Evolutionary conservation across 169 alveolate species (phyloP).

Genomic region (Babesia bovis): DNA sequence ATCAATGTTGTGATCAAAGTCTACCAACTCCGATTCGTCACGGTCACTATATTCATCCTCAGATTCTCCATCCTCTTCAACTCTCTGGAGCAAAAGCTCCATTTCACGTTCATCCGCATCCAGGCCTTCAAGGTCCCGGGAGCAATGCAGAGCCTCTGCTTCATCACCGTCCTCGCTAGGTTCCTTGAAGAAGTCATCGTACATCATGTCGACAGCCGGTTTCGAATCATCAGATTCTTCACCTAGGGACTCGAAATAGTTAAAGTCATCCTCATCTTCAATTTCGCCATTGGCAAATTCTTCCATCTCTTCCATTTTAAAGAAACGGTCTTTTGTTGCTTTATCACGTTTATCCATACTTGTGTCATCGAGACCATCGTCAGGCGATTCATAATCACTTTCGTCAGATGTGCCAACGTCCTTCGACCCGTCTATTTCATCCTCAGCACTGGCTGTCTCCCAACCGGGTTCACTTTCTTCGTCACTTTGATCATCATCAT

Average conservation of each 20-base stretch:
- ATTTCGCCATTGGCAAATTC: conserved; percentile 49
- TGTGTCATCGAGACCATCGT: conserved; percentile 15
- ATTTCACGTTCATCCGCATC: conserved; percentile 51
- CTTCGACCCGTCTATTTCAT: neutral
- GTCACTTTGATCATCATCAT: conserved; percentile 3
- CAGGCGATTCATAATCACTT: conserved; percentile 22
- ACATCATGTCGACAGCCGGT: conserved; percentile 67
- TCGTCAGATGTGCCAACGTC: conserved; percentile 26
- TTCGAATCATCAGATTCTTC: conserved; percentile 64
- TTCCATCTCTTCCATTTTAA: conserved; percentile 66
- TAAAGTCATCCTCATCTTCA: conserved; percentile 44
- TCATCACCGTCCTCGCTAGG: conserved; percentile 45
- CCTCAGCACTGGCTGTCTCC: neutral
- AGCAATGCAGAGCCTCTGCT: conserved; percentile 25
- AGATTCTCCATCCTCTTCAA: conserved; percentile 39
- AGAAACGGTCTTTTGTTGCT: conserved; percentile 35
- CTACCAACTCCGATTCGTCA: conserved; percentile 36
- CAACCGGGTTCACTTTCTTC: neutral
- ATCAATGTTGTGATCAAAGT: conserved; percentile 8
- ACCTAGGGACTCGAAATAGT: conserved; percentile 66
- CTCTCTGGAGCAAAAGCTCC: conserved; percentile 53
- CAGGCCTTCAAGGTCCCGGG: conserved; percentile 33
- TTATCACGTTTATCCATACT: neutral
- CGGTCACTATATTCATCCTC: conserved; percentile 37
- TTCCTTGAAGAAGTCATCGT: conserved; percentile 56